Conservation (phyloP, 768 basidiomycete genomes). For the Lepiota subincarnata region DNA sequence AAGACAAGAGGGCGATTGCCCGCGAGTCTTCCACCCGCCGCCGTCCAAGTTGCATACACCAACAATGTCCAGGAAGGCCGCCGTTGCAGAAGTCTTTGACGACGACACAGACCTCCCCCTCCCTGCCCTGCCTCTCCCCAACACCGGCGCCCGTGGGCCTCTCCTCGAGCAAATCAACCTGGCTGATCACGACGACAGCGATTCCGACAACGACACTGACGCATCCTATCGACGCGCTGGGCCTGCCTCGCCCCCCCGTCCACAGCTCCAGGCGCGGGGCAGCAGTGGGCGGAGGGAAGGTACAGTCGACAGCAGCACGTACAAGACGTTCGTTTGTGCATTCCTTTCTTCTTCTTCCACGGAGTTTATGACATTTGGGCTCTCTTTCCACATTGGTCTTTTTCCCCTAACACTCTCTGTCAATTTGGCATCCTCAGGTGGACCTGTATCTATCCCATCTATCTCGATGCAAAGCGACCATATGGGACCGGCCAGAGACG, state of each 20-base stretch:
- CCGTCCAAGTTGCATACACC: too few relatives aligned
- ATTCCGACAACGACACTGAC: conserved; percentile 38
- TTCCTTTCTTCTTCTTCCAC: conserved; percentile 7
- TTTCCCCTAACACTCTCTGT: neutral
- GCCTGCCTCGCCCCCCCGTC: conserved; percentile 50
- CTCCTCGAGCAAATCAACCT: conserved; percentile 66
- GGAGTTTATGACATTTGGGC: conserved; percentile 8
- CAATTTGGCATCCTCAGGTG: conserved; percentile 49
- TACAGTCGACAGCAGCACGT: conserved; percentile 74
- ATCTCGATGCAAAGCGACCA: conserved; percentile 92
- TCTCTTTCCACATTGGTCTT: neutral
- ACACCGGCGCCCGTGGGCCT: conserved; percentile 66
- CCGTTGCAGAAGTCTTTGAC: conserved; percentile 80
- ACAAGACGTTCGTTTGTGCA: conserved; percentile 61
- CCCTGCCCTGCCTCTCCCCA: conserved; percentile 61
- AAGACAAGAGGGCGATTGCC: neutral
- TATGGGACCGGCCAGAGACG: conserved; percentile 81
- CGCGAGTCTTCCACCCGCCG: too few relatives aligned
- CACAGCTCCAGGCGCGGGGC: conserved; percentile 21
- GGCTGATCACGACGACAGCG: conserved; percentile 33
- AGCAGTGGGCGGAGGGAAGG: conserved; percentile 28
- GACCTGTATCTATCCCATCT: conserved; percentile 96
- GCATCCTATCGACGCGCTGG: conserved; percentile 36
- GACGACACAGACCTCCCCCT: conserved; percentile 91
- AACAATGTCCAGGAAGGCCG: conserved; percentile 66